Percentiles rank a stretch among this genome's conserved stretches.
Conservation (phyloP, 352 stramenopile genomes). For the Globisporangium carolinianum region DNA sequence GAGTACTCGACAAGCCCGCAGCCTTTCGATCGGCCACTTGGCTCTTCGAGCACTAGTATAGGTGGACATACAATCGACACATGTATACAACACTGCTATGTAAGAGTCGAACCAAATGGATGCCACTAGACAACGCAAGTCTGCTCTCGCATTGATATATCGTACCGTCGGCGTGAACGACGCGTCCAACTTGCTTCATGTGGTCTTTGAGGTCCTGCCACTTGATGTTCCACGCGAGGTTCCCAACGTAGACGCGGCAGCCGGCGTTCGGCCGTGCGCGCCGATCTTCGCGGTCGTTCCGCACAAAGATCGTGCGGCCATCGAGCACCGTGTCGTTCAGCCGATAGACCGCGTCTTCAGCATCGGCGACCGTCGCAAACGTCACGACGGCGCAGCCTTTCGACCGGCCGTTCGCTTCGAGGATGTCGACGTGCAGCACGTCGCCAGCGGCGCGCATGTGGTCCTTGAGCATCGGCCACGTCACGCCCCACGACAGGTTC, state of each 20-base stretch:
- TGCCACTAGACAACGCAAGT: too few relatives aligned
- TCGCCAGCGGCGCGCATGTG: constrained; percentile 69
- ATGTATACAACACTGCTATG: neutral
- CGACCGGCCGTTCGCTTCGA: constrained; percentile 62
- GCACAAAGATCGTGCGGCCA: constrained; percentile 91
- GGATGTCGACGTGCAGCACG: constrained; percentile 57
- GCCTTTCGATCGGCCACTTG: constrained; percentile 87
- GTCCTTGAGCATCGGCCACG: constrained; percentile 77
- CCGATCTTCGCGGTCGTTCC: constrained; percentile 86
- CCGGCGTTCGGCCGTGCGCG: constrained; percentile 26
- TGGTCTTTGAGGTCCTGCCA: constrained; percentile 96
- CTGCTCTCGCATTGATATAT: too few relatives aligned
- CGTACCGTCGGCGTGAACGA: constrained; percentile 77
- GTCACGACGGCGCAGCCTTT: constrained; percentile 94
- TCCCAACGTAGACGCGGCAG: constrained; percentile 83
- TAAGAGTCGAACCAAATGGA: neutral
- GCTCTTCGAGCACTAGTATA: constrained; percentile 58
- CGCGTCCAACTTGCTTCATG: constrained; percentile 83
- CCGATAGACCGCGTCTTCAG: constrained; percentile 73
- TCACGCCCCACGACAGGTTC: constrained; percentile 82
- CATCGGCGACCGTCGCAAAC: constrained; percentile 78
- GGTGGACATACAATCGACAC: neutral
- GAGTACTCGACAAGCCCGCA: constrained; percentile 74
- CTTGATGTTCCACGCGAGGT: constrained; percentile 89
- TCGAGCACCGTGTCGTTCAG: constrained; percentile 91